Evolutionary conservation across 768 basidiomycete genomes (phyloP).

Genomic region (Mycena chlorophos): DNA sequence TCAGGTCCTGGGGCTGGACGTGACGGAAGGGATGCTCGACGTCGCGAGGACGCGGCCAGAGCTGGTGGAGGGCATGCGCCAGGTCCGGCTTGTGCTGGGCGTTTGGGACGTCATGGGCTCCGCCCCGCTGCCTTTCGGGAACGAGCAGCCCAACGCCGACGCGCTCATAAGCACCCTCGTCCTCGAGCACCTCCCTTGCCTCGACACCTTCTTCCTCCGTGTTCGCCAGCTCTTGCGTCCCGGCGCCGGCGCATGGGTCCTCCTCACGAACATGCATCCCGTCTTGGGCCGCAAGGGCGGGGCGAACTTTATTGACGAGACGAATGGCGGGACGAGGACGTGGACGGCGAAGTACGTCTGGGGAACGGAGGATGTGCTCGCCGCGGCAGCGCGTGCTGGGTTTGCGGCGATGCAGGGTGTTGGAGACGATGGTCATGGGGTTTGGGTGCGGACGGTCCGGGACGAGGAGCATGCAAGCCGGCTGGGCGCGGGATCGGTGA

Average conservation of each 20-base stretch:
- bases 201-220: slow-evolving; percentile 5
- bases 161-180: slow-evolving; percentile 15
- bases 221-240: neutral
- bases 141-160: neutral
- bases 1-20: slow-evolving; percentile 9
- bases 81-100: neutral
- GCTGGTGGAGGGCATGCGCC: neutral
- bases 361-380: slow-evolving; percentile 1
- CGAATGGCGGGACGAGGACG: slow-evolving; percentile 4
- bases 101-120: slow-evolving; percentile 6
- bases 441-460: neutral
- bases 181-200: slow-evolving; percentile 15
- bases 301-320: slow-evolving; percentile 6
- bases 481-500: neutral
- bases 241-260: slow-evolving; percentile 9
- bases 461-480: slow-evolving; percentile 5
- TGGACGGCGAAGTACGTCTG: slow-evolving; percentile 13
- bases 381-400: slow-evolving; percentile 3
- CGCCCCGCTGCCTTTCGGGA: neutral
- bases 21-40: slow-evolving; percentile 6
- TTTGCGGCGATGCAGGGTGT: slow-evolving; percentile 3
- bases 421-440: neutral
- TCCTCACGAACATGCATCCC: slow-evolving; percentile 16
- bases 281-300: slow-evolving; percentile 4
- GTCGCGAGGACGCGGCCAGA: neutral